Conservation (phyloP, 139 green algal genomes). For the Eudorina sp. region DNA sequence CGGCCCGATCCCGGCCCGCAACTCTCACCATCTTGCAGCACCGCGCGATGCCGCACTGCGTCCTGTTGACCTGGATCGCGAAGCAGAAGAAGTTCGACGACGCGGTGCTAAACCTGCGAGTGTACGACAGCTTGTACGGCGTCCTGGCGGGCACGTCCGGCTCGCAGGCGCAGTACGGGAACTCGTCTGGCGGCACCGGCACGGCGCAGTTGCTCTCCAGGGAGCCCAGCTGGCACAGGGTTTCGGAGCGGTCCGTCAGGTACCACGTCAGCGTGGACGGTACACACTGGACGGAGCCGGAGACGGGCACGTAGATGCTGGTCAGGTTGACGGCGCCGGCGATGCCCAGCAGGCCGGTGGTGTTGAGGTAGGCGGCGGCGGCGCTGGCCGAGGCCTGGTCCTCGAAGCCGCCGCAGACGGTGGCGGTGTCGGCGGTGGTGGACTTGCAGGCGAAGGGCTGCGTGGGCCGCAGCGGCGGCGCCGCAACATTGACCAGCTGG, state of each 20-base stretch:
- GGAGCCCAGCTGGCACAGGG: neutral
- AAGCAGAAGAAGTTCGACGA: slow-evolving; percentile 30
- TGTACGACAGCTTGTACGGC: slow-evolving; percentile 23
- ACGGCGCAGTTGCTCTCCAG: neutral
- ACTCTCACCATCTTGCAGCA: slow-evolving; percentile 37
- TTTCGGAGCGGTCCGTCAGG: neutral
- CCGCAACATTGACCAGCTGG: neutral
- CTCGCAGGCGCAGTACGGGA: slow-evolving; percentile 36
- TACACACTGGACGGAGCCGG: neutral
- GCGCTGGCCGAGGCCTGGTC: neutral
- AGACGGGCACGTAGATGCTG: neutral
- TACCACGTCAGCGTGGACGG: neutral
- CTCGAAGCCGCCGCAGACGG: slow-evolving; percentile 7
- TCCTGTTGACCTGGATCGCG: neutral
- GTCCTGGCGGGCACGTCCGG: neutral
- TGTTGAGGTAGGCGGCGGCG: neutral
- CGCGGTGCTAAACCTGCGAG: neutral
- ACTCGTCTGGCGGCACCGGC: neutral
- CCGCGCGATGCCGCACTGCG: neutral
- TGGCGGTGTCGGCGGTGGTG: no score
- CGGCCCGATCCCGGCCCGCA: no score
- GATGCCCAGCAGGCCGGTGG: neutral
- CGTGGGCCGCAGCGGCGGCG: neutral
- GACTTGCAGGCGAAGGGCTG: neutral
- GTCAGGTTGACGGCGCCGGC: neutral